Percentiles rank a stretch among this genome's conserved stretches.
Evolutionary conservation across 805 yeast species (phyloP).

Genomic region (Hanseniaspora vineae): DNA sequence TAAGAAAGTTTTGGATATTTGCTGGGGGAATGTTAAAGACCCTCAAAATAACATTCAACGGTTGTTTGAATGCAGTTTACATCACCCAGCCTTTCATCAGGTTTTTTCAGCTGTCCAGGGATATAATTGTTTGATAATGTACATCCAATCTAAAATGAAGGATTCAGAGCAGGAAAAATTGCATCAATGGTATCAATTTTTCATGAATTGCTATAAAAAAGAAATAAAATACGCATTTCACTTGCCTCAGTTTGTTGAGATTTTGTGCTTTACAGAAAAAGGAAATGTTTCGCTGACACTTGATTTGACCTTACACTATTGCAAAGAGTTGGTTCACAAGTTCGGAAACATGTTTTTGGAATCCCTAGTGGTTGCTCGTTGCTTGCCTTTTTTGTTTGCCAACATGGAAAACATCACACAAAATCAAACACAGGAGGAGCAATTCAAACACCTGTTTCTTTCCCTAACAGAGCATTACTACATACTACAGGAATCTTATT

Average conservation of each 20-base stretch:
- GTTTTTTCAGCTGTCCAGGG: too few species aligned
- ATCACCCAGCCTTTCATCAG: too few species aligned
- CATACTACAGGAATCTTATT: neutral
- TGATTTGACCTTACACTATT: too few species aligned
- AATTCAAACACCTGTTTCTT: neutral
- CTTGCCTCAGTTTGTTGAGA: too few species aligned
- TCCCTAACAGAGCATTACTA: neutral
- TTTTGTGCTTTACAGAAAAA: too few species aligned
- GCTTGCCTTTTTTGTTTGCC: neutral
- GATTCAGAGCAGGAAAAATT: too few species aligned
- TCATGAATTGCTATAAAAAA: too few species aligned
- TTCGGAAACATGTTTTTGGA: neutral
- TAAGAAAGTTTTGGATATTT: neutral
- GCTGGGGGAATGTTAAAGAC: neutral
- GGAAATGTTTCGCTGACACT: too few species aligned
- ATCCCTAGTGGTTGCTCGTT: neutral
- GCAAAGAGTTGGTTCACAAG: neutral
- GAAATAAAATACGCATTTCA: too few species aligned
- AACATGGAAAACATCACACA: neutral
- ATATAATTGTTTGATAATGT: too few species aligned
- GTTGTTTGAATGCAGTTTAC: neutral
- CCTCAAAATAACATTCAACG: neutral
- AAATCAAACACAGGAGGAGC: neutral
- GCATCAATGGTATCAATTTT: too few species aligned
- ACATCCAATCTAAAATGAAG: too few species aligned